Evolutionary conservation across 2,329 filamentous ascomycete species (phyloP).

Genomic region (Aureobasidium sp.): DNA sequence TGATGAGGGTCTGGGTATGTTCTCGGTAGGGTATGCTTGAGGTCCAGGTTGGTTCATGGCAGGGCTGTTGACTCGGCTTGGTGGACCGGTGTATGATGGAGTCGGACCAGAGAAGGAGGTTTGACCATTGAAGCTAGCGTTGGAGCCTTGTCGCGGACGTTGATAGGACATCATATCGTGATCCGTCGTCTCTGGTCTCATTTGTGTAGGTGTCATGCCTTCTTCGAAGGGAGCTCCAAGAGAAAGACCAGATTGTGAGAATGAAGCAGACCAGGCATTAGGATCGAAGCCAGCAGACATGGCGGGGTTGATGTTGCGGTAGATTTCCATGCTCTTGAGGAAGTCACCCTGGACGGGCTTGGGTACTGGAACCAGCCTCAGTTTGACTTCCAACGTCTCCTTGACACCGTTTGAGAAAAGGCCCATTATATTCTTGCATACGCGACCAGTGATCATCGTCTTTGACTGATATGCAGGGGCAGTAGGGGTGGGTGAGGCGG

Average conservation of each 20-base stretch:
- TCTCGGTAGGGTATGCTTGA: conserved; percentile 21
- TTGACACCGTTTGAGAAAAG: conserved; percentile 75
- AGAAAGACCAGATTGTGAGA: conserved; percentile 2
- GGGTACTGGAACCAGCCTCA: conserved; percentile 74
- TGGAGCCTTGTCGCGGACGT: conserved; percentile 11
- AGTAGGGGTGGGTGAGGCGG: conserved; percentile 49
- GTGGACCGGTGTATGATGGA: neutral
- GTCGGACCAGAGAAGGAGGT: conserved; percentile 4
- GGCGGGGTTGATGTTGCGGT: conserved; percentile 51
- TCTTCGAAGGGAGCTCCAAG: conserved; percentile 15
- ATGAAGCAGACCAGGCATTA: conserved; percentile 69
- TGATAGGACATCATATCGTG: conserved; percentile 8
- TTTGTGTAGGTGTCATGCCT: neutral
- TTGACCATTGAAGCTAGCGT: conserved; percentile 13
- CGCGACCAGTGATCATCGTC: conserved; percentile 76
- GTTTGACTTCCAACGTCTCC: conserved; percentile 87
- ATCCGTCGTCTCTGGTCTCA: neutral
- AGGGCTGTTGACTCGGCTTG: conserved; percentile 14
- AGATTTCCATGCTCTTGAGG: conserved; percentile 53
- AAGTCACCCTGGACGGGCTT: conserved; percentile 56
- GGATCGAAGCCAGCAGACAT: conserved; percentile 58
- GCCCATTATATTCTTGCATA: conserved; percentile 77
- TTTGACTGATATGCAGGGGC: conserved; percentile 54
- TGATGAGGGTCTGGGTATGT: conserved; percentile 20
- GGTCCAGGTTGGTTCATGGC: conserved; percentile 2